phyloP scores from a whole-genome alignment of 1,284 basidiomycete genomes.

The Athelia psychrophila region DNA sequence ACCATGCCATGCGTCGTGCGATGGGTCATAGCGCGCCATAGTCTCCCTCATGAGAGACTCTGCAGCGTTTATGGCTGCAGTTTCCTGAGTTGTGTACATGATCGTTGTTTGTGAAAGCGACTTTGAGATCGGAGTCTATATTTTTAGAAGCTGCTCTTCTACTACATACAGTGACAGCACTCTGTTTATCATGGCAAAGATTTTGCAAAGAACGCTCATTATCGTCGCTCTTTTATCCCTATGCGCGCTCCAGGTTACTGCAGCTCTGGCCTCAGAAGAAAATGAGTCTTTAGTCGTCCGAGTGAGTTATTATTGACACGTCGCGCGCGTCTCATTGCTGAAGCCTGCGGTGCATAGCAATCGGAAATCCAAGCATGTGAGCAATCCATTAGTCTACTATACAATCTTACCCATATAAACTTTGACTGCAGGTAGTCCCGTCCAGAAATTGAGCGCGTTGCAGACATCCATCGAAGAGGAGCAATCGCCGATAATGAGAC shows the following conservation, averaged over 20 bases:
- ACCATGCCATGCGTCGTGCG: constrained; percentile 90
- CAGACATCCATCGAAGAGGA: constrained; percentile 58
- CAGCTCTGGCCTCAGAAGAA: background rate
- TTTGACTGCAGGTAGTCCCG: constrained; percentile 27
- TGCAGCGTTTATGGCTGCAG: constrained; percentile 50
- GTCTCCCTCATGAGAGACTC: constrained; percentile 72
- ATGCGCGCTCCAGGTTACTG: background rate
- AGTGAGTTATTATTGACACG: constrained; percentile 1
- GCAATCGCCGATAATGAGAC: constrained; percentile 71
- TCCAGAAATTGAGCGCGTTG: constrained; percentile 55
- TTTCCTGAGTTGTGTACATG: constrained; percentile 31
- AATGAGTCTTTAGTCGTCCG: background rate
- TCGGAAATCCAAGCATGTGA: constrained; percentile 46
- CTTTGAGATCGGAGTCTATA: no score
- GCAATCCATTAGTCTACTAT: background rate
- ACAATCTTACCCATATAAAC: constrained; percentile 22
- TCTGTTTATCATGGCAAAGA: background rate
- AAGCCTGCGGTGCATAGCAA: constrained; percentile 31
- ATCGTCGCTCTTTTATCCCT: constrained; percentile 1
- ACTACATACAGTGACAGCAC: no score
- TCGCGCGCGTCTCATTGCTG: constrained; percentile 7
- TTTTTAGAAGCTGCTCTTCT: no score
- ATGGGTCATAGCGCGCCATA: constrained; percentile 86
- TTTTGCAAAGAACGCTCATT: background rate
- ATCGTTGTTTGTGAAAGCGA: background rate